A percentile compares a stretch with the other conserved stretches of the same genome.
These are phyloP conservation scores for Elongisporangium anandrum DNA, from an alignment of 352 stramenopile genomes.

Conservation along the genomic window DNA sequence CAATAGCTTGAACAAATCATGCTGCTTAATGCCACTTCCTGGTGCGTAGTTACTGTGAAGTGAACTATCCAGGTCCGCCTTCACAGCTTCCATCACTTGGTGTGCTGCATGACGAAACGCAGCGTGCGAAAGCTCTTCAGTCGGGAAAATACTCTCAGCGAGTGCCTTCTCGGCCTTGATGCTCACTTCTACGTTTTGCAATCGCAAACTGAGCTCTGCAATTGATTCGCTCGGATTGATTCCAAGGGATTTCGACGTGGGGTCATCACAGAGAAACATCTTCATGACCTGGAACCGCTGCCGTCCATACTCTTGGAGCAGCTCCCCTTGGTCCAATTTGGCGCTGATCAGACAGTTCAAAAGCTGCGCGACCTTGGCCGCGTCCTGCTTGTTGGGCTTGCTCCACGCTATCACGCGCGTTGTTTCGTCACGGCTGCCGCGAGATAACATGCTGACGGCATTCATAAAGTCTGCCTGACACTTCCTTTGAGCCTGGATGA, in stretches of 20 bases:
- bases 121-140: constrained; percentile 55
- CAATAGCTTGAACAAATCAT: constrained; percentile 54
- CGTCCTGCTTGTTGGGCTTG: constrained; percentile 46
- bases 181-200: constrained; percentile 49
- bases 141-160: constrained; percentile 41
- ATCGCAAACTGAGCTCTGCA: constrained; percentile 22
- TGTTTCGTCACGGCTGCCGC: constrained; percentile 30
- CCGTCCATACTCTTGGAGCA: constrained; percentile 63
- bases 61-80: constrained; percentile 30
- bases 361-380: constrained; percentile 48
- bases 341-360: constrained; percentile 59
- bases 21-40: constrained; percentile 12
- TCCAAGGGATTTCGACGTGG: constrained; percentile 19
- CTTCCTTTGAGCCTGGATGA: constrained; percentile 53
- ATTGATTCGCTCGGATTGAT: constrained; percentile 32
- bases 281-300: constrained; percentile 61
- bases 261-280: constrained; percentile 41
- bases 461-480: constrained; percentile 70
- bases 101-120: constrained; percentile 51
- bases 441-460: constrained; percentile 53
- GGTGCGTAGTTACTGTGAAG: constrained; percentile 9
- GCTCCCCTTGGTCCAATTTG: constrained; percentile 38
- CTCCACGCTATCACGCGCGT: constrained; percentile 25
- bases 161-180: constrained; percentile 59
- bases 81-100: constrained; percentile 55